phyloP scores from a whole-genome alignment of 495 filamentous ascomycete species.

The Cryomyces antarcticus region DNA sequence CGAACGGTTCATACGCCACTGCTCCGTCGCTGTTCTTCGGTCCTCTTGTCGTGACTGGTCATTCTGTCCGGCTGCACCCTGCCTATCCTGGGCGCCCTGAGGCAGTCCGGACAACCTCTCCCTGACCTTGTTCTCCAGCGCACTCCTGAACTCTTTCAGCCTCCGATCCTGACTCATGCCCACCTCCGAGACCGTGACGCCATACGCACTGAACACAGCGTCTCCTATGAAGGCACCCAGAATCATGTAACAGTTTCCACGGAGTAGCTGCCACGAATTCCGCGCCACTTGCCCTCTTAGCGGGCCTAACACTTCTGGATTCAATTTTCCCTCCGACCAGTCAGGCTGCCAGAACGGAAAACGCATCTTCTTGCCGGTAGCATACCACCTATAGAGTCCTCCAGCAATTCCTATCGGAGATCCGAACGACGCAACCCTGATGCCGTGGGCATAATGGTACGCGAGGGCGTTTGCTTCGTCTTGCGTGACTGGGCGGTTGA shows the following conservation, averaged over 20 bases:
- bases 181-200: background rate
- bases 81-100: background rate
- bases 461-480: slow-evolving; percentile 11
- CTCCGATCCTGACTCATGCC: slow-evolving; percentile 8
- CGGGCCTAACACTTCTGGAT: slow-evolving; percentile 4
- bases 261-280: slow-evolving; percentile 5
- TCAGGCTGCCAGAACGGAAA: slow-evolving; percentile 12
- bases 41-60: background rate
- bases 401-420: slow-evolving; percentile 3
- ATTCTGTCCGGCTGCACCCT: background rate
- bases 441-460: slow-evolving; percentile 3
- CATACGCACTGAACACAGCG: slow-evolving; percentile 8
- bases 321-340: slow-evolving; percentile 1
- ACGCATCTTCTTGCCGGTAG: slow-evolving; percentile 1
- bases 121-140: background rate
- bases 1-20: background rate
- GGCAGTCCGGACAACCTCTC: background rate
- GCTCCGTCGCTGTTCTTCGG: background rate
- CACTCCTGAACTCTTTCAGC: slow-evolving; percentile 9
- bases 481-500: slow-evolving; percentile 7
- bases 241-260: slow-evolving; percentile 2
- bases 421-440: slow-evolving; percentile 4
- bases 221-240: slow-evolving; percentile 5
- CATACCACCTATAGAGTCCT: slow-evolving; percentile 1
- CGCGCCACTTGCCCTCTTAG: slow-evolving; percentile 8